Conservation (phyloP, 768 basidiomycete genomes). For the Suillus plorans region DNA sequence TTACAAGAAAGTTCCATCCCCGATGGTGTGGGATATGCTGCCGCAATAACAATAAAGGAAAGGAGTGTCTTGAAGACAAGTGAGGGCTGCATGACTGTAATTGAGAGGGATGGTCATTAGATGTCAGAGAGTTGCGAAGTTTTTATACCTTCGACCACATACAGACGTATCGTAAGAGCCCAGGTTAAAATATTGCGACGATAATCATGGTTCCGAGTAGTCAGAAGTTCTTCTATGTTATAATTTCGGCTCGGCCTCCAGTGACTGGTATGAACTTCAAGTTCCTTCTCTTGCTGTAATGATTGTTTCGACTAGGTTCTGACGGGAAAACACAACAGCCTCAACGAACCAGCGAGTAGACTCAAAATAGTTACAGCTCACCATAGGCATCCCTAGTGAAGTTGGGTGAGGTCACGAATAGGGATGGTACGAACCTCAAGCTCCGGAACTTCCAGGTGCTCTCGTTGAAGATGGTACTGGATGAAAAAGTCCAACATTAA, state of each 20-base stretch:
- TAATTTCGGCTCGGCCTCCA: neutral
- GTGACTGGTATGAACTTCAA: neutral
- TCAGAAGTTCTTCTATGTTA: neutral
- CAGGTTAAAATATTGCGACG: neutral
- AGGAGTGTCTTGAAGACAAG: neutral
- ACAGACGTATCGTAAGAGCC: neutral
- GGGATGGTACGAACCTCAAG: neutral
- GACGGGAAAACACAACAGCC: neutral
- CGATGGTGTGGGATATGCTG: neutral
- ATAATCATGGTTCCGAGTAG: neutral
- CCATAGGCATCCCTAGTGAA: neutral
- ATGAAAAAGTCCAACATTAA: neutral
- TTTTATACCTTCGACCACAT: neutral
- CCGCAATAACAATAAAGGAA: neutral
- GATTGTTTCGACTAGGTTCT: neutral
- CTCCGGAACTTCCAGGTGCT: neutral
- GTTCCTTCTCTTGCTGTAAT: neutral
- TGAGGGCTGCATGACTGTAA: neutral
- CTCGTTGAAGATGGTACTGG: neutral
- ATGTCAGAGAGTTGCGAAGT: neutral
- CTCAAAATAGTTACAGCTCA: no score
- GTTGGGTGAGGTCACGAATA: neutral
- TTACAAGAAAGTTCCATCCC: neutral
- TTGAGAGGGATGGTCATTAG: neutral
- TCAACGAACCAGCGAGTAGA: neutral